phyloP scores from a whole-genome alignment of 768 basidiomycete genomes.

The Tylopilus intermedius region DNA sequence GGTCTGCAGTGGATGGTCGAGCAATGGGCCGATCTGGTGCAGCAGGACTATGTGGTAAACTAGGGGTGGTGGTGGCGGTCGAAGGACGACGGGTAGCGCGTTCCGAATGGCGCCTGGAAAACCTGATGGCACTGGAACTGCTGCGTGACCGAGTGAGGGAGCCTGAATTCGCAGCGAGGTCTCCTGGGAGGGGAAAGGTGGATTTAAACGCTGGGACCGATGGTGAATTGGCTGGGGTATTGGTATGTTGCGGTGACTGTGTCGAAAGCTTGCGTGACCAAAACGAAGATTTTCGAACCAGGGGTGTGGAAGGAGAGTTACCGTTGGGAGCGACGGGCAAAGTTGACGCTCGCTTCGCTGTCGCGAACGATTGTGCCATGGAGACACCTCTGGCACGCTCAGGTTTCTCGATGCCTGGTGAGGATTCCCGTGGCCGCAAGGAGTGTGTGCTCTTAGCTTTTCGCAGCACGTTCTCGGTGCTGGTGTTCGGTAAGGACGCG shows the following conservation, averaged over 20 bases:
- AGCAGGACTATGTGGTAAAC: constrained; percentile 10
- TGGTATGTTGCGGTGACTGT: constrained; percentile 28
- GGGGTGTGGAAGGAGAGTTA: constrained; percentile 31
- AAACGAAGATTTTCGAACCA: constrained; percentile 61
- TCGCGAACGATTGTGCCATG: constrained; percentile 41
- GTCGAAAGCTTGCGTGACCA: constrained; percentile 53
- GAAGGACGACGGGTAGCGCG: constrained; percentile 13
- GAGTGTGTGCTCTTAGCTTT: constrained; percentile 50
- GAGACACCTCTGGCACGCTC: constrained; percentile 53
- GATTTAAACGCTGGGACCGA: constrained; percentile 39
- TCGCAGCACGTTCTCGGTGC: constrained; percentile 31
- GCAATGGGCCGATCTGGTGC: constrained; percentile 4
- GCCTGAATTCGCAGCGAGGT: constrained; percentile 20
- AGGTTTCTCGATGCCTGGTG: constrained; percentile 14
- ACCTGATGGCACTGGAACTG: constrained; percentile 24
- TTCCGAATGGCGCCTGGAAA: constrained; percentile 46
- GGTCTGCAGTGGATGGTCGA: constrained; percentile 18
- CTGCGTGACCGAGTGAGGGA: constrained; percentile 18
- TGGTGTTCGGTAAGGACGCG: constrained; percentile 18
- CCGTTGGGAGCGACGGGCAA: constrained; percentile 21
- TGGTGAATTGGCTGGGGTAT: constrained; percentile 30
- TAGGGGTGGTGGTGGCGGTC: constrained; percentile 6
- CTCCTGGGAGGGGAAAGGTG: constrained; percentile 40
- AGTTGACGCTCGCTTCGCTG: constrained; percentile 43
- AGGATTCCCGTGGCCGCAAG: constrained; percentile 13